A percentile compares a stretch with the other conserved stretches of the same genome.
Conservation (phyloP, 768 basidiomycete species). For the Lactarius trivialis region DNA sequence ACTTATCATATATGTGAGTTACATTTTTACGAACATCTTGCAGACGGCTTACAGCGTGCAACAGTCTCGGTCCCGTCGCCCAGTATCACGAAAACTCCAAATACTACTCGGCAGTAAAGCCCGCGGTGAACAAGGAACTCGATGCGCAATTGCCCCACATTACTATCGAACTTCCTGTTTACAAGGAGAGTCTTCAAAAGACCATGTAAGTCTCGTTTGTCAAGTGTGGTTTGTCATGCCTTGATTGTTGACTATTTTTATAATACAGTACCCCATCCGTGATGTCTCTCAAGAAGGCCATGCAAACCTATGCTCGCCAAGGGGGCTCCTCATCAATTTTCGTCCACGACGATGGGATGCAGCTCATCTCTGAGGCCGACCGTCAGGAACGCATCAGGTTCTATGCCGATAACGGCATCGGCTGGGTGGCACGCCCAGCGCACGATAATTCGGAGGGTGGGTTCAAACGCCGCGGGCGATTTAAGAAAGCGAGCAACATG, state of each 20-base stretch:
- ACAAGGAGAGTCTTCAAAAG: slow-evolving; percentile 77
- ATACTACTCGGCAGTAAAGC: slow-evolving; percentile 69
- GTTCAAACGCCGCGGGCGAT: slow-evolving; percentile 77
- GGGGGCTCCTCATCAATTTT: slow-evolving; percentile 77
- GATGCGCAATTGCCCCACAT: slow-evolving; percentile 65
- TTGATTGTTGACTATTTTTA: neutral
- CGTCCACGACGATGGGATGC: slow-evolving; percentile 80
- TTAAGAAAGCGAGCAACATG: slow-evolving; percentile 94
- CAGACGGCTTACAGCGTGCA: neutral
- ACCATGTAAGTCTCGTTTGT: slow-evolving; percentile 55
- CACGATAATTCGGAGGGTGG: slow-evolving; percentile 57
- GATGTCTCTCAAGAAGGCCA: slow-evolving; percentile 72
- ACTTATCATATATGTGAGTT: slow-evolving; percentile 56
- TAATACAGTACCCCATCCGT: slow-evolving; percentile 59
- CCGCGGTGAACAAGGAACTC: slow-evolving; percentile 53
- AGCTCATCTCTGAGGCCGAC: slow-evolving; percentile 55
- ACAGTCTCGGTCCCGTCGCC: slow-evolving; percentile 72
- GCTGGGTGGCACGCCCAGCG: slow-evolving; percentile 75
- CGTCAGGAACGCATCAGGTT: slow-evolving; percentile 60
- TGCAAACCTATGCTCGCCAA: slow-evolving; percentile 84
- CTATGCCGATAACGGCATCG: slow-evolving; percentile 73
- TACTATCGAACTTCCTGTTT: slow-evolving; percentile 80
- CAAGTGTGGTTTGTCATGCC: neutral
- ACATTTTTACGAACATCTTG: neutral
- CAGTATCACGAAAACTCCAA: slow-evolving; percentile 81